phyloP scores from a whole-genome alignment of 176 grass and related monocot genomes.

The Eremochloa ophiuroides region DNA sequence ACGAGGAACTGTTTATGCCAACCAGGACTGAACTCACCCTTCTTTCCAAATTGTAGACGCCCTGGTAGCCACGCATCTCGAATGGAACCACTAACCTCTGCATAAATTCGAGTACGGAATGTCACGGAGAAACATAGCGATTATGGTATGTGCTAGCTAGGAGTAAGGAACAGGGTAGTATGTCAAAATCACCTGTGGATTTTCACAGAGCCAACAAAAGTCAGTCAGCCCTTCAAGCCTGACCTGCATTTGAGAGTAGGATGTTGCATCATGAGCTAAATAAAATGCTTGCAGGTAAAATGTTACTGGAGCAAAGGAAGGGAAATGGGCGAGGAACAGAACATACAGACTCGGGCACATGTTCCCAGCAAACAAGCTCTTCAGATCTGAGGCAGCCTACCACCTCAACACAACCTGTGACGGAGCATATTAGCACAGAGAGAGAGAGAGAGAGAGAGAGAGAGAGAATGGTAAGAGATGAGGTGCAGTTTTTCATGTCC shows the following conservation, averaged over 20 bases:
- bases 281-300: neutral
- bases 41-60: slow-evolving; percentile 82
- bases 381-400: slow-evolving; percentile 75
- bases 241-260: slow-evolving; percentile 48
- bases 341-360: slow-evolving; percentile 67
- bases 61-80: slow-evolving; percentile 81
- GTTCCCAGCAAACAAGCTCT: slow-evolving; percentile 70
- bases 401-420: slow-evolving; percentile 71
- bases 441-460: no score
- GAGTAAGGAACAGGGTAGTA: neutral
- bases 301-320: neutral
- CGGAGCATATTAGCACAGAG: neutral
- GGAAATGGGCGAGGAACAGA: neutral
- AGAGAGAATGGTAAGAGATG: neutral
- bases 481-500: neutral
- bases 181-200: slow-evolving; percentile 45
- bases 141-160: neutral
- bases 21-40: slow-evolving; percentile 29
- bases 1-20: neutral
- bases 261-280: neutral
- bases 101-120: neutral
- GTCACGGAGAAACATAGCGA: neutral
- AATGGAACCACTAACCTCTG: slow-evolving; percentile 81
- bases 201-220: slow-evolving; percentile 91
- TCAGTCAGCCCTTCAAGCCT: slow-evolving; percentile 80